Evolutionary conservation across 768 basidiomycete species (phyloP).

Genomic region (Russula ochroleuca): DNA sequence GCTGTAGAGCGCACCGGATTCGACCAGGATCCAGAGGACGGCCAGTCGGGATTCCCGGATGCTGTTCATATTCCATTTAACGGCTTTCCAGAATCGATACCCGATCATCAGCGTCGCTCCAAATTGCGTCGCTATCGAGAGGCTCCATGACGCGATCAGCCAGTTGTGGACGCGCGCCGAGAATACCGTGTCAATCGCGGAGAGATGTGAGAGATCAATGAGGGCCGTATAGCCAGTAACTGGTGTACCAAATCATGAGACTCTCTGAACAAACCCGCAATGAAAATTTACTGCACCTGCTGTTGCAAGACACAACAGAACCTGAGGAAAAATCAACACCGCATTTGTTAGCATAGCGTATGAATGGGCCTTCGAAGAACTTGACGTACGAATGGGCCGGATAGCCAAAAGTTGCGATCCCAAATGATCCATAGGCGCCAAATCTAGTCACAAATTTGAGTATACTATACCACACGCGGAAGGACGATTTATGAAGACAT

Average conservation of each 20-base stretch:
- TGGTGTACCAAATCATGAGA: slow-evolving; percentile 1
- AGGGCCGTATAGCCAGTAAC: slow-evolving; percentile 15
- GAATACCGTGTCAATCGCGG: slow-evolving; percentile 1
- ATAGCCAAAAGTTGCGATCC: slow-evolving; percentile 12
- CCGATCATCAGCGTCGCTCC: slow-evolving; percentile 20
- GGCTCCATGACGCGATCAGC: slow-evolving; percentile 11
- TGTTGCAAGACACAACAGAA: slow-evolving; percentile 1
- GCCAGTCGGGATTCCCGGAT: background rate
- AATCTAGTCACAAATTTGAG: slow-evolving; percentile 4
- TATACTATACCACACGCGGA: background rate
- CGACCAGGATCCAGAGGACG: slow-evolving; percentile 20
- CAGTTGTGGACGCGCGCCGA: slow-evolving; percentile 1
- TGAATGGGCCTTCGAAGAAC: background rate
- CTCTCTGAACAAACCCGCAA: too few relatives aligned
- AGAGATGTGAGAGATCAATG: background rate
- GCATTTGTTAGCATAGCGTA: background rate
- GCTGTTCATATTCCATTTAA: background rate
- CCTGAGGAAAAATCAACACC: background rate
- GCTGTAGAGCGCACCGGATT: slow-evolving; percentile 22
- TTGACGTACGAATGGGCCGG: slow-evolving; percentile 17
- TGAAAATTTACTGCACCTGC: background rate
- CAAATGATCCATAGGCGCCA: slow-evolving; percentile 26
- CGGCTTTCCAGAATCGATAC: slow-evolving; percentile 11
- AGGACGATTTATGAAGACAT: background rate
- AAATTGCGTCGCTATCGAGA: slow-evolving; percentile 22